phyloP scores from a whole-genome alignment of 441 rosid species.

The Brassica hybrid region DNA sequence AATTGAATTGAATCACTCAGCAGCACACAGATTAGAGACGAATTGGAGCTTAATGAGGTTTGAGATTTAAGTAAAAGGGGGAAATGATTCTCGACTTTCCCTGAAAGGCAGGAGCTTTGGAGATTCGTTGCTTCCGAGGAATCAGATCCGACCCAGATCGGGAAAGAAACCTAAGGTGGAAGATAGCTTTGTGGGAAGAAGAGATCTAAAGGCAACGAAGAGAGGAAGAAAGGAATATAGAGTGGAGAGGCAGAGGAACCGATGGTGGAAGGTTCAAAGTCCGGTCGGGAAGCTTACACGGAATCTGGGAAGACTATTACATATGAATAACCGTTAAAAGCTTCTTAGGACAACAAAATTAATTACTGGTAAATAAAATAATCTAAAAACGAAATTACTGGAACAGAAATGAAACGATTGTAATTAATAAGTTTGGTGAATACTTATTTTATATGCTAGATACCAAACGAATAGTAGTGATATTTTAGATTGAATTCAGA shows the following conservation, averaged over 20 bases:
- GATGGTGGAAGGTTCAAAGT: too few species aligned
- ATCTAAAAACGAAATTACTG: neutral
- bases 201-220: too few species aligned
- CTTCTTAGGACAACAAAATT: too few species aligned
- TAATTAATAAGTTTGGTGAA: neutral
- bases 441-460: neutral
- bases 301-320: constrained; percentile 27
- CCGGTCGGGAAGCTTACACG: too few species aligned
- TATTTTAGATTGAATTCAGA: constrained; percentile 8
- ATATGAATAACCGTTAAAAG: too few species aligned
- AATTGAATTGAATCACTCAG: neutral
- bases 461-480: neutral
- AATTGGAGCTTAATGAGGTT: constrained; percentile 2
- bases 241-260: too few species aligned
- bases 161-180: constrained; percentile 20
- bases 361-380: neutral
- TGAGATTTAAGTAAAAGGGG: neutral
- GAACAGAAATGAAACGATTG: neutral
- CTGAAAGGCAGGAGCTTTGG: constrained; percentile 28
- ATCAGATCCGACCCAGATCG: constrained; percentile 48
- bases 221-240: too few species aligned
- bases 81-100: constrained; percentile 26
- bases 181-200: too few species aligned
- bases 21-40: constrained; percentile 34
- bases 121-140: constrained; percentile 50